Base-by-base conservation (phyloP, 768 basidiomycete genomes). In the Chalciporus sphaerocephalus region DNA sequence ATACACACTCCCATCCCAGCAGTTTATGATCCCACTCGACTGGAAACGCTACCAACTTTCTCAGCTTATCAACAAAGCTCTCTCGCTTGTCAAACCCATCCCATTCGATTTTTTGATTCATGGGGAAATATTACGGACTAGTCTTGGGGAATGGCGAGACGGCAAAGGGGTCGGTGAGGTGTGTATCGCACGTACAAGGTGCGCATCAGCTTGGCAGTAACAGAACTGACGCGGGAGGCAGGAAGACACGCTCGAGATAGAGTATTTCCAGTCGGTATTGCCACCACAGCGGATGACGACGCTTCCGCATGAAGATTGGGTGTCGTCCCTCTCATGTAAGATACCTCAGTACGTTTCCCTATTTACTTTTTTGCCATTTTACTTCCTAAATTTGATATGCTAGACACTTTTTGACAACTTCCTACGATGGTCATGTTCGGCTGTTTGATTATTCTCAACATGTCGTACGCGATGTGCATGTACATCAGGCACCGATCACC, bases 41-140 rank as follows among this genome's bases (percentile, higher is more conserved):
- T 98, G 93, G 93, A 80, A 78, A 46, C 83, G 95, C n/a, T 98
- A 88, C 65, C 95, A 97, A 57, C 85, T 99, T 24, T 97, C 94
- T 1, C 92, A 97, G 50, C 84, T 98, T 34, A 83, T 99, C 47
- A 99, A 99, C 72, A 96, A 96, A 60, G 90, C 94, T 1, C 73
- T 98, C 21, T 75, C 78, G 20, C 78, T 87, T 15, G 64, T 75
- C 0, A 79, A 80, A 44, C 82, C 88, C 0, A 73, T 95, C 3
- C 94, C 93, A 0, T 97, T 97, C 61, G 94, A 99, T 65, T 98
- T 97, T 65, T 67, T 99, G 36, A 72, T 96, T 33, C 74, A 78
- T 36, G 91, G 92, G n/a, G 81, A 88, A 59, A 76, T 97, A 11
- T 64, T 97, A 3, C 71, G 87, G 37, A 74, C 77, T 0, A 81